phyloP scores from a whole-genome alignment of 371 early-diverging fungal genomes.

The Thermomucor indicae-seudaticae region DNA sequence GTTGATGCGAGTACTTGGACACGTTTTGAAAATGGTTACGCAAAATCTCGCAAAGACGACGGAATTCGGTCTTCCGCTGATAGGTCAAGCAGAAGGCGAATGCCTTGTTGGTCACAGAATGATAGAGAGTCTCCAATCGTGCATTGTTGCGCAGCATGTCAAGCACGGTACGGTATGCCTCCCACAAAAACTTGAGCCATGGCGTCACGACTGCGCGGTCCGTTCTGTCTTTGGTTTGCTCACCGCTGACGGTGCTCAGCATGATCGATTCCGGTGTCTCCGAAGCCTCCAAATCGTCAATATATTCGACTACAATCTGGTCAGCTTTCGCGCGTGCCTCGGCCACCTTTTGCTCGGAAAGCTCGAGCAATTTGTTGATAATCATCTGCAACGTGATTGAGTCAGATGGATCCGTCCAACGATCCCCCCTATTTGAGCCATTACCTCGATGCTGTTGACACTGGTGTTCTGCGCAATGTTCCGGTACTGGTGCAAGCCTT shows the following conservation, averaged over 20 bases:
- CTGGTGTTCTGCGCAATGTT: slow-evolving; percentile 94
- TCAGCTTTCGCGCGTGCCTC: slow-evolving; percentile 93
- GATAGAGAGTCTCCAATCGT: slow-evolving; percentile 91
- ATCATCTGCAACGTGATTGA: slow-evolving; percentile 48
- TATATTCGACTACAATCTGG: slow-evolving; percentile 69
- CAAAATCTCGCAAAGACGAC: slow-evolving; percentile 93
- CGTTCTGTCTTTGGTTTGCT: slow-evolving; percentile 92
- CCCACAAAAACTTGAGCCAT: slow-evolving; percentile 98
- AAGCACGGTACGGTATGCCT: slow-evolving; percentile 93
- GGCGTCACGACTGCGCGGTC: slow-evolving; percentile 97
- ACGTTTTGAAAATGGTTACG: slow-evolving; percentile 90
- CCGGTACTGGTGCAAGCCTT: slow-evolving; percentile 94
- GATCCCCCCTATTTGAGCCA: background rate
- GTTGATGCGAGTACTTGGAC: slow-evolving; percentile 90
- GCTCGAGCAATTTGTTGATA: slow-evolving; percentile 81
- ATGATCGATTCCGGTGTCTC: slow-evolving; percentile 97
- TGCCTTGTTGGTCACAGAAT: slow-evolving; percentile 85
- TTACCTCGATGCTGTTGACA: slow-evolving; percentile 85
- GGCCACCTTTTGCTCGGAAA: slow-evolving; percentile 83
- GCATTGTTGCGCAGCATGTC: slow-evolving; percentile 96
- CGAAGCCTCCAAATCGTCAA: slow-evolving; percentile 94
- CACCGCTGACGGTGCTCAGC: slow-evolving; percentile 90
- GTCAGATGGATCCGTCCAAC: background rate
- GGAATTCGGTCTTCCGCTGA: slow-evolving; percentile 96
- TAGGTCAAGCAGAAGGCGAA: slow-evolving; percentile 95